Evolutionary conservation across 2,329 filamentous ascomycete genomes (phyloP).

Genomic region (Epichloe scottii): DNA sequence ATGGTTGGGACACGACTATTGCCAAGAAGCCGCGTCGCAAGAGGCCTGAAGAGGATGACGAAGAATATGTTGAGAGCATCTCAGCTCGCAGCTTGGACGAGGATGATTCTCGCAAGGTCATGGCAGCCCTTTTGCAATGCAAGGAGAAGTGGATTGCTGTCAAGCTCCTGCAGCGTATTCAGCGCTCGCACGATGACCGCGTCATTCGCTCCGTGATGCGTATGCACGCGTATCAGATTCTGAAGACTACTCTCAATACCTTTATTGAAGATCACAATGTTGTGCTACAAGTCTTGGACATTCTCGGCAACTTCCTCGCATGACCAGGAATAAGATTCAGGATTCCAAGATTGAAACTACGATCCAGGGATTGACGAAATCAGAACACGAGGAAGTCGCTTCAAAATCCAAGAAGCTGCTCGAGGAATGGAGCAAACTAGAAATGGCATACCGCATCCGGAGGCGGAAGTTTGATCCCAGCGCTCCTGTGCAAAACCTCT

Average conservation of each 20-base stretch:
- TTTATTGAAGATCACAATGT: conserved; percentile 88
- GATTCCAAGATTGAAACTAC: conserved; percentile 89
- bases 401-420: conserved; percentile 59
- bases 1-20: conserved; percentile 83
- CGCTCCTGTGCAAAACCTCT: conserved; percentile 41
- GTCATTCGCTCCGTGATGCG: conserved; percentile 81
- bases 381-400: conserved; percentile 63
- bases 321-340: conserved; percentile 93
- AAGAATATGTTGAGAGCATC: conserved; percentile 88
- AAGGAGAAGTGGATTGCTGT: conserved; percentile 99
- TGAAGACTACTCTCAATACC: conserved; percentile 73
- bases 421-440: conserved; percentile 77
- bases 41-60: conserved; percentile 81
- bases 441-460: conserved; percentile 85
- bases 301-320: conserved; percentile 74
- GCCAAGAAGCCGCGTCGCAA: conserved; percentile 88
- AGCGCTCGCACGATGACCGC: conserved; percentile 73
- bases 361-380: conserved; percentile 54
- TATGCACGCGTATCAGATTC: conserved; percentile 93
- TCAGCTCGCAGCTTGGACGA: conserved; percentile 69
- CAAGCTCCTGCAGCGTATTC: conserved; percentile 82
- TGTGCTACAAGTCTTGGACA: conserved; percentile 76
- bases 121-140: conserved; percentile 93
- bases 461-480: conserved; percentile 74
- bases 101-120: conserved; percentile 80